These are phyloP conservation scores for Luffa aegyptiaca DNA, from an alignment of 306 rosid species.

Conservation along the genomic window DNA sequence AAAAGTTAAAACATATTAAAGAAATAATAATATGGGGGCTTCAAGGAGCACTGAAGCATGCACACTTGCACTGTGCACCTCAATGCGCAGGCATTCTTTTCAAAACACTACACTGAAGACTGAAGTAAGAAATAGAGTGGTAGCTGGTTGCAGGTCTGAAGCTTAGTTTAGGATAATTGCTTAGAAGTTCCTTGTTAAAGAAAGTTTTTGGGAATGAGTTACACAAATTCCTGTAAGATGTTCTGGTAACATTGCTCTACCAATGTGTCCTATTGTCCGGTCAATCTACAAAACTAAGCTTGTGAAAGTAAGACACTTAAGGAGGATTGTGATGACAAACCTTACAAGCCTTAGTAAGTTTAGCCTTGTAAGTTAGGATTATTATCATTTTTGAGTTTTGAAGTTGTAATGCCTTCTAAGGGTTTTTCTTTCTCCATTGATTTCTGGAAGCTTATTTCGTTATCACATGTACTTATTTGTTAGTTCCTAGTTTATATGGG, in stretches of 20 bases:
- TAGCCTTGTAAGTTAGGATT: neutral
- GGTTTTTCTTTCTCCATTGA: neutral
- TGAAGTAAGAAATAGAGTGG: neutral
- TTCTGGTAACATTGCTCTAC: neutral
- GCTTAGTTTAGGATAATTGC: neutral
- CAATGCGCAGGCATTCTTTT: too few relatives aligned
- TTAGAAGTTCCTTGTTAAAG: neutral
- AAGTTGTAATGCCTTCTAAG: neutral
- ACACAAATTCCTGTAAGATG: neutral
- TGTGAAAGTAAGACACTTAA: neutral
- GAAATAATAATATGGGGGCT: too few relatives aligned
- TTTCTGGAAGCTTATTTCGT: neutral
- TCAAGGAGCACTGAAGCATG: too few relatives aligned
- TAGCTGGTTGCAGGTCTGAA: neutral
- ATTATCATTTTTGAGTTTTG: neutral
- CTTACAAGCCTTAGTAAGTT: neutral
- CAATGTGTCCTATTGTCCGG: neutral
- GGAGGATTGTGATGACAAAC: neutral
- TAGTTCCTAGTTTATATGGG: neutral
- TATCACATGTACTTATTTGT: neutral
- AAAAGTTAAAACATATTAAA: too few relatives aligned
- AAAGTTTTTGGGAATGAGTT: neutral
- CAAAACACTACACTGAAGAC: too few relatives aligned
- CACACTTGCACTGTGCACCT: too few relatives aligned
- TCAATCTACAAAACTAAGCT: neutral